phyloP scores from a whole-genome alignment of 2,329 filamentous ascomycete species.

The Fonsecaea erecta region DNA sequence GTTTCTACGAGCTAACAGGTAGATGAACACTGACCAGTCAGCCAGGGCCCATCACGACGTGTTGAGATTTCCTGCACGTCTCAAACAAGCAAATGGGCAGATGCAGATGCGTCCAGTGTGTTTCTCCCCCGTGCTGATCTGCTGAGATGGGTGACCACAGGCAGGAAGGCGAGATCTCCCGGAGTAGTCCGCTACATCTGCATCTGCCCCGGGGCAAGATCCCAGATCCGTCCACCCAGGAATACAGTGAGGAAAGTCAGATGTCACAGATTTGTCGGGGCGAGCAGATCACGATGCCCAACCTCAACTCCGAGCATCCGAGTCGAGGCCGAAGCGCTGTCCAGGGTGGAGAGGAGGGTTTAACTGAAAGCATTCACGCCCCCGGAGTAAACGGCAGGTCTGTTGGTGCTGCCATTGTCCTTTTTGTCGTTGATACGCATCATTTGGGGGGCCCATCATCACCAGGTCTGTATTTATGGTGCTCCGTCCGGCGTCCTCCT shows the following conservation, averaged over 20 bases:
- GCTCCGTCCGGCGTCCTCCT: background rate
- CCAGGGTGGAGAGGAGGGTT: background rate
- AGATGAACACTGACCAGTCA: background rate
- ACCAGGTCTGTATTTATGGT: background rate
- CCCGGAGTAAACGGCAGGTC: too few relatives aligned
- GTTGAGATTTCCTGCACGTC: background rate
- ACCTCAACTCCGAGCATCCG: background rate
- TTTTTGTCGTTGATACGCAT: background rate
- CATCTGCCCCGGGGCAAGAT: slow-evolving; percentile 15
- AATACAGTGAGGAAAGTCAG: background rate
- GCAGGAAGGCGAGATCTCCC: slow-evolving; percentile 6
- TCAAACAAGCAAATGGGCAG: background rate
- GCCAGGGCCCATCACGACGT: too few relatives aligned
- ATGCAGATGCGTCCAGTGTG: too few relatives aligned
- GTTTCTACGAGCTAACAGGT: background rate
- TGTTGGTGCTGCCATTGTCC: background rate
- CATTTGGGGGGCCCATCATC: too few relatives aligned
- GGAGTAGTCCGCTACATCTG: slow-evolving; percentile 14
- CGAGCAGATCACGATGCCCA: slow-evolving; percentile 1
- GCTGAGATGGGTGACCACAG: background rate
- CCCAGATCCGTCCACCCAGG: slow-evolving; percentile 7
- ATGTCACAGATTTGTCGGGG: background rate
- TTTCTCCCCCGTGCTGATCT: background rate
- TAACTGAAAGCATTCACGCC: too few relatives aligned
- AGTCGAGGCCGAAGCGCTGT: background rate